Base-by-base conservation (phyloP, 768 basidiomycete genomes). In the Pluteus cervinus region DNA sequence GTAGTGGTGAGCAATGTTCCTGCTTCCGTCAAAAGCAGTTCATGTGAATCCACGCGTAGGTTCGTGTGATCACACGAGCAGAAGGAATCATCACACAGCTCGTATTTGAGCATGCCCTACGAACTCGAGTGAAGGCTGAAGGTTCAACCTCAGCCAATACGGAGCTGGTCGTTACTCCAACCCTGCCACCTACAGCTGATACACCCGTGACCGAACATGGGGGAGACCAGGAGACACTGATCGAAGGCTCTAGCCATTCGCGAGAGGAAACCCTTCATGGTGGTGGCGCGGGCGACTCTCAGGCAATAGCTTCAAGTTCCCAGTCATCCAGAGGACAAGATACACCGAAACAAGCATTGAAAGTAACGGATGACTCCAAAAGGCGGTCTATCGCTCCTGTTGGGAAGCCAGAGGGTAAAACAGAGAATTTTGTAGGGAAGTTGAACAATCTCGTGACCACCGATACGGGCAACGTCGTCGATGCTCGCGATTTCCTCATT, bases 391-490 rank as follows among this genome's bases (percentile, higher is more conserved):
- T 5, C 33, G 36, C 45, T n/a, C n/a, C n/a, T n/a, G n/a, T n/a
- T n/a, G n/a, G n/a, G n/a, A n/a, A n/a, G n/a, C n/a, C n/a, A 17
- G 30, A 46, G 5, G 43, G 29, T 4, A 59, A 58, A 31, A 52
- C 57, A 8, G 60, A 58, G 7, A 79, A 81, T 49, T 56, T 85
- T 14, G 72, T 78, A 24, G 86, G 87, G 7, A 83, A 76, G 52
- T 79, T 89, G 52, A 88, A 82, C 54, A 88, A 86, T 38, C 59
- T 87, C 5, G 73, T 85, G 23, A 77, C 83, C 6, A 77, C 79
- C 1, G 86, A 89, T 55, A 31, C 69, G 42, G 44, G 40, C 23
- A 61, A 60, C 40, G 66, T 72, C 32, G 48, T 52, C 12, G 55
- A 54, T 15, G 57, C 57, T 10, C 45, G 60, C 18, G 59, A 69